Conservation (phyloP, 805 yeast genomes). For the Yarrowia bubula region DNA sequence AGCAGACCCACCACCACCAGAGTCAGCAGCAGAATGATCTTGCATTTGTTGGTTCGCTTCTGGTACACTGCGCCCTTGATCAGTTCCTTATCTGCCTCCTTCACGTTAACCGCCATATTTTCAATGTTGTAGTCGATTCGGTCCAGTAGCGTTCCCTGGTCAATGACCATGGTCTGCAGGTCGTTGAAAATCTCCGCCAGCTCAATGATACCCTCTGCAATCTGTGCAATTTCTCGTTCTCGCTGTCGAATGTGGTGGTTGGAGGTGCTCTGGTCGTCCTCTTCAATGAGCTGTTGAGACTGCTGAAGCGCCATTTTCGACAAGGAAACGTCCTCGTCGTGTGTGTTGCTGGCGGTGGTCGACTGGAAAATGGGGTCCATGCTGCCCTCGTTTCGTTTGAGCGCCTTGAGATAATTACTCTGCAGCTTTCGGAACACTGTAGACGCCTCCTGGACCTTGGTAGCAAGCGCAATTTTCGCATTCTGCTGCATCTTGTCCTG, state of each 20-base stretch:
- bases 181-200: conserved; percentile 91
- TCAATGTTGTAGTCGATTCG: conserved; percentile 89
- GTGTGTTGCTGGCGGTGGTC: conserved; percentile 30
- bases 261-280: conserved; percentile 36
- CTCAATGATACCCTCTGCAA: conserved; percentile 93
- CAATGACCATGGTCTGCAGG: conserved; percentile 85
- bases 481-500: conserved; percentile 21
- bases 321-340: conserved; percentile 38
- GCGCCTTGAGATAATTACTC: conserved; percentile 79
- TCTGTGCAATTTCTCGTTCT: conserved; percentile 82
- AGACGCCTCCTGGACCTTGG: conserved; percentile 74
- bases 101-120: conserved; percentile 71
- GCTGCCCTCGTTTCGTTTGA: conserved; percentile 66
- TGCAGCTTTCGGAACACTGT: conserved; percentile 82
- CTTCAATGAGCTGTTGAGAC: conserved; percentile 24
- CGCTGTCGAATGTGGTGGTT: conserved; percentile 59
- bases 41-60: conserved; percentile 86
- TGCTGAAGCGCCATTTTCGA: conserved; percentile 41
- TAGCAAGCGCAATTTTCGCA: conserved; percentile 72
- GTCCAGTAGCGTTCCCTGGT: conserved; percentile 92
- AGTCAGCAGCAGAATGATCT: conserved; percentile 69
- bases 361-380: conserved; percentile 24
- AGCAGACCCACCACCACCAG: conserved; percentile 70
- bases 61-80: conserved; percentile 76
- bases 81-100: conserved; percentile 74